Base-by-base conservation (phyloP, 2,329 filamentous ascomycete species). In the Akanthomyces uredinophilus region DNA sequence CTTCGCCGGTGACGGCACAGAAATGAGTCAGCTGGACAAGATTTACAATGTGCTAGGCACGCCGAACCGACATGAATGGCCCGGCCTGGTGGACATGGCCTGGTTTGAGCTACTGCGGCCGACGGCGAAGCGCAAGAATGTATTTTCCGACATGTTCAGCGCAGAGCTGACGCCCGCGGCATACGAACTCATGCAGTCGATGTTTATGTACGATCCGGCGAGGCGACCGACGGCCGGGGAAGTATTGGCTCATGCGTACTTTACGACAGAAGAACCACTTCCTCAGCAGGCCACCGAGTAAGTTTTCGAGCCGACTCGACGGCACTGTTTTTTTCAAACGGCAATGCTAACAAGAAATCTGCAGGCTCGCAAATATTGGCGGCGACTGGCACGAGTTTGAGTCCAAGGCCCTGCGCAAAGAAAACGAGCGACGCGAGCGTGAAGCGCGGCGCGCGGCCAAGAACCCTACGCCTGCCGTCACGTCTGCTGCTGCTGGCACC, bases 351-450 rank as follows among this genome's bases (percentile, higher is more conserved):
- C 71, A 29, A 13, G 22, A 5, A 27, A 51, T 60, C 39, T 43
- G 63, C 65, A 91, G 90, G 70, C 83, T 99, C 55, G 87, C 88
- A 64, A 80, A 87, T 54, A 83, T 99, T 35, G 86, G 95, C 68
- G 95, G 95, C 24, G 95, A 99, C 69, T 99, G 95, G 95, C 95
- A 99, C 72, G 95, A 99, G 73, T 96, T 98, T 70, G 95, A 99
- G 77, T 96, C 92, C 61, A 99, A 99, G 77, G 93, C 92, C 18
- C 81, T 96, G 29, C 84, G 95, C 37, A 95, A 95, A 68, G 93
- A 97, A 74, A 94, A 92, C 68, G 91, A 95, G 73, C 85, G 85
- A 60, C 81, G 80, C 64, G 82, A 85, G 32, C 78, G 80, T 62
- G 83, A 85, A 60, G 81, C 80, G 8, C 76, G 78, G 4, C 79